Percentiles rank a stretch among this genome's conserved stretches.
phyloP scores from a whole-genome alignment of 306 rosid species.

The Parietaria judaica region DNA sequence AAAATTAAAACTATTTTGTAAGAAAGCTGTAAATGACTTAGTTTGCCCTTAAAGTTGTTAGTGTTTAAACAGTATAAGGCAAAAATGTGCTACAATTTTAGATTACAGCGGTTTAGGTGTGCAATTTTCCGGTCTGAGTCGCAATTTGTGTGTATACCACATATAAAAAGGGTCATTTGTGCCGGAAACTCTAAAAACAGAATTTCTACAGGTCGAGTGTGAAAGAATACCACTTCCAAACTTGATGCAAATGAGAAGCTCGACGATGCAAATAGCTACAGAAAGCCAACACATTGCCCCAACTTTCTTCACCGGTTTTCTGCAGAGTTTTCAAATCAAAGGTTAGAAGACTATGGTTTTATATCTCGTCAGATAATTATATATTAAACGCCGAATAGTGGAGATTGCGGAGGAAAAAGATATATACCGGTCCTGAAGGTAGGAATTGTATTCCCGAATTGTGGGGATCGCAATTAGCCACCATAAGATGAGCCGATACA shows the following conservation, averaged over 20 bases:
- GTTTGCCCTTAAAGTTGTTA: too few relatives aligned
- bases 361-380: too few relatives aligned
- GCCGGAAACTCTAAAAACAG: too few relatives aligned
- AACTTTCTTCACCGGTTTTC: slow-evolving; percentile 86
- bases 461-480: slow-evolving; percentile 98
- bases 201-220: background rate
- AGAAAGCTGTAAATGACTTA: too few relatives aligned
- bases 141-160: too few relatives aligned
- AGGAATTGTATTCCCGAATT: slow-evolving; percentile 89
- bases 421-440: slow-evolving; percentile 87
- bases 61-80: too few relatives aligned
- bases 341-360: background rate
- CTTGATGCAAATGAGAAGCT: slow-evolving; percentile 94
- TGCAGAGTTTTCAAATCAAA: slow-evolving; percentile 20
- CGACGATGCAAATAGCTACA: slow-evolving; percentile 87
- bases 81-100: too few relatives aligned
- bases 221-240: slow-evolving; percentile 67
- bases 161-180: background rate
- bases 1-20: too few relatives aligned
- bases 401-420: slow-evolving; percentile 16
- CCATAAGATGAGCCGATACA: slow-evolving; percentile 90
- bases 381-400: too few relatives aligned
- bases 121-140: too few relatives aligned
- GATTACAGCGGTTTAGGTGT: too few relatives aligned
- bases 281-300: slow-evolving; percentile 99